Percentiles rank a stretch among this genome's conserved stretches.
Evolutionary conservation across 1,284 basidiomycete genomes (phyloP).

Genomic region (Boletellus dicymbophilus): DNA sequence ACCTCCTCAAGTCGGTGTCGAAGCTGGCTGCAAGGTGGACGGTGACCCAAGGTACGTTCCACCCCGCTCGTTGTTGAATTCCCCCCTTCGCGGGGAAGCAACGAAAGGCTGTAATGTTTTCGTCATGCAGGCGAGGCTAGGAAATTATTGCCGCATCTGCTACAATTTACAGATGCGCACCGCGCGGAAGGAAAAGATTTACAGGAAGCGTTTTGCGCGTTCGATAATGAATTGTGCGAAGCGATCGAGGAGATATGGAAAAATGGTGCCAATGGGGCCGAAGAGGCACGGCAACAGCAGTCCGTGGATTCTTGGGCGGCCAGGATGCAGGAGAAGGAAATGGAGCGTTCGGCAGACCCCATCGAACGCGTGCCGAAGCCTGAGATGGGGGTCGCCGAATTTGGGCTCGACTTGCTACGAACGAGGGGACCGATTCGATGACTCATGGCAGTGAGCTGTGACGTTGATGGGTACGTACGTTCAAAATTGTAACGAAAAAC

Average conservation of each 20-base stretch:
- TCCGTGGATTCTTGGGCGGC: constrained; percentile 52
- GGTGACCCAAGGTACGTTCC: constrained; percentile 50
- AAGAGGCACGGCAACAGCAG: constrained; percentile 29
- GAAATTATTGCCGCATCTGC: constrained; percentile 66
- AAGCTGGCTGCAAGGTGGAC: constrained; percentile 70
- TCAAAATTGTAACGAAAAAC: too few species aligned
- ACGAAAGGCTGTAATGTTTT: not conserved
- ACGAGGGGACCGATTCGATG: not conserved
- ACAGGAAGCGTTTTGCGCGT: constrained; percentile 52
- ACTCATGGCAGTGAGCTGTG: not conserved
- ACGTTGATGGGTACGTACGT: too few species aligned
- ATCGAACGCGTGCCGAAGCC: constrained; percentile 61
- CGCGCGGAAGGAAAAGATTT: constrained; percentile 54
- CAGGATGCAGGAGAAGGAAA: constrained; percentile 63
- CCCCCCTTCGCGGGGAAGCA: not conserved
- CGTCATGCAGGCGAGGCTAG: constrained; percentile 53
- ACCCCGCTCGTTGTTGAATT: not conserved
- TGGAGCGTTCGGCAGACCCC: constrained; percentile 50
- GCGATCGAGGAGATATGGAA: constrained; percentile 68
- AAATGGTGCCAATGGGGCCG: constrained; percentile 37
- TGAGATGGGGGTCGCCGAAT: constrained; percentile 46
- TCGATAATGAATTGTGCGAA: constrained; percentile 51
- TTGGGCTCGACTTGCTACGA: constrained; percentile 51
- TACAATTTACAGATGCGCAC: constrained; percentile 64
- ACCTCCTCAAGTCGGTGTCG: constrained; percentile 82